Percentiles rank a stretch among this genome's conserved stretches.
Evolutionary conservation across 345 rosid species (phyloP).

Genomic region (Balakata baccata): DNA sequence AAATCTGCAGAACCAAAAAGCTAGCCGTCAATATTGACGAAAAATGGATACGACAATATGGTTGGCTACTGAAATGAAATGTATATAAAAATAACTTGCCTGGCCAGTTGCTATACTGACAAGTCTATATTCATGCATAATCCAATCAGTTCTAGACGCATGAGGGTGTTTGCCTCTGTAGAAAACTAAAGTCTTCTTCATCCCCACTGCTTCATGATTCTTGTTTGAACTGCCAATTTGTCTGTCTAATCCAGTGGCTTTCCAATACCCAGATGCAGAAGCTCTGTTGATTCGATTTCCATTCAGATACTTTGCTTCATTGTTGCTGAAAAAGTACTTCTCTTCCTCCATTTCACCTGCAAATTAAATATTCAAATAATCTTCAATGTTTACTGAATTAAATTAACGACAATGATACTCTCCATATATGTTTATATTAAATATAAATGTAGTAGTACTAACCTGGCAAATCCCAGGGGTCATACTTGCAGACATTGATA

Average conservation of each 20-base stretch:
- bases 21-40: too few species aligned
- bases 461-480: conserved; percentile 38
- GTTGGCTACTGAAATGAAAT: not conserved
- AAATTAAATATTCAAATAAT: not conserved
- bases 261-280: conserved; percentile 78
- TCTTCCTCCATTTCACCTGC: conserved; percentile 58
- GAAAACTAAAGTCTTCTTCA: conserved; percentile 76
- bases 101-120: conserved; percentile 22
- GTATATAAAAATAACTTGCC: conserved; percentile 21
- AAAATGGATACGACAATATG: too few species aligned
- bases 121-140: conserved; percentile 86
- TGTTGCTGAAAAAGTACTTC: conserved; percentile 69
- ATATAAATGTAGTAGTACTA: not conserved
- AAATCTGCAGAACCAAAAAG: conserved; percentile 1
- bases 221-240: conserved; percentile 42
- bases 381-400: too few species aligned
- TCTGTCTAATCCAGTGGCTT: conserved; percentile 66
- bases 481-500: conserved; percentile 27
- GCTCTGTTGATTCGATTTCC: conserved; percentile 55
- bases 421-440: too few species aligned
- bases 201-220: conserved; percentile 45
- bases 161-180: conserved; percentile 58
- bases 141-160: conserved; percentile 76
- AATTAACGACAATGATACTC: too few species aligned
- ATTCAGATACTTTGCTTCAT: conserved; percentile 59